Percentiles rank a stretch among this genome's conserved stretches.
phyloP scores from a whole-genome alignment of 2,329 filamentous ascomycete species.

The Fusarium coffeatum region DNA sequence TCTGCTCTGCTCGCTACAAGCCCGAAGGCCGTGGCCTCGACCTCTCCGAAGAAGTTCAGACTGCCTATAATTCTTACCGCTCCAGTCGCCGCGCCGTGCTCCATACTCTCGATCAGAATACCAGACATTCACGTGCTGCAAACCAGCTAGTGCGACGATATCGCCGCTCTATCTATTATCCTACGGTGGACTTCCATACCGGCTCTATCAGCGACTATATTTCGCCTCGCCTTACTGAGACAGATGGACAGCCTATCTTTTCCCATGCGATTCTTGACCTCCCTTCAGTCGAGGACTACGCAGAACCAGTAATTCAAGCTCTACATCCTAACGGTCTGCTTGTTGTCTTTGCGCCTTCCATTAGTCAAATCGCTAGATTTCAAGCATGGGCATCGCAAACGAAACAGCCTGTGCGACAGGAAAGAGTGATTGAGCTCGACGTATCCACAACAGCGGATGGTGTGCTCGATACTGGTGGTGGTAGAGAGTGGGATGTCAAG shows the following conservation, averaged over 20 bases:
- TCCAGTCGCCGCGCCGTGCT: slow-evolving; percentile 73
- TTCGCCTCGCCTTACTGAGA: slow-evolving; percentile 59
- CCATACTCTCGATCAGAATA: slow-evolving; percentile 76
- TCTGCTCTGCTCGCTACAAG: slow-evolving; percentile 45
- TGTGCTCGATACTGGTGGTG: slow-evolving; percentile 61
- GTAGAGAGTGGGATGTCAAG: slow-evolving; percentile 73
- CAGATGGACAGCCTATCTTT: slow-evolving; percentile 68
- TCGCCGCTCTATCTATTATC: slow-evolving; percentile 75
- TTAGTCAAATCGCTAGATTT: slow-evolving; percentile 80
- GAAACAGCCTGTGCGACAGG: slow-evolving; percentile 65
- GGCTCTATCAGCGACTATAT: slow-evolving; percentile 74
- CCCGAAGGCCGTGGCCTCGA: slow-evolving; percentile 40
- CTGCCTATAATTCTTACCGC: slow-evolving; percentile 58
- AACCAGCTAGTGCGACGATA: slow-evolving; percentile 74
- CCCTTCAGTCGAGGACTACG: slow-evolving; percentile 67
- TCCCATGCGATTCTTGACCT: slow-evolving; percentile 80
- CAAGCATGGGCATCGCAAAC: slow-evolving; percentile 60
- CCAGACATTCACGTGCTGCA: slow-evolving; percentile 72
- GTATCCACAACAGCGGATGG: slow-evolving; percentile 53
- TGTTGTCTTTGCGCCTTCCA: slow-evolving; percentile 78
- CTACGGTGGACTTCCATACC: slow-evolving; percentile 79
- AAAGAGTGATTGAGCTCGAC: slow-evolving; percentile 70
- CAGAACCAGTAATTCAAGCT: slow-evolving; percentile 62
- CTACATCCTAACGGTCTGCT: slow-evolving; percentile 73
- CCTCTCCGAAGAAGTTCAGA: slow-evolving; percentile 46